These are phyloP conservation scores for Puya raimondii DNA, from an alignment of 176 grass and related monocot genomes.

Conservation along the genomic window DNA sequence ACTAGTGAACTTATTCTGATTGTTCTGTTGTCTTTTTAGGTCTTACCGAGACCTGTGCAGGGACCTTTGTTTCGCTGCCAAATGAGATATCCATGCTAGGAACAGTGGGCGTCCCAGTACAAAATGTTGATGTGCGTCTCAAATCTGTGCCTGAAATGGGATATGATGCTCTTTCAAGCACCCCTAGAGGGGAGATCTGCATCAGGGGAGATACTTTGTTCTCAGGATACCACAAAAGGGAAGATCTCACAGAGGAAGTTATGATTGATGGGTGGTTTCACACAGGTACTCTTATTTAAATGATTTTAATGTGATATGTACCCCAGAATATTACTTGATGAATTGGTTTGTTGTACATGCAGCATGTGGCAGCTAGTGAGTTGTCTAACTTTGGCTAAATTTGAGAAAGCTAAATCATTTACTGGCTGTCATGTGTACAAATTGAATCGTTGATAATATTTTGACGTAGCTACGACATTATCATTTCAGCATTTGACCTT, in stretches of 20 bases:
- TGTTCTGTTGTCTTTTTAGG: conserved; percentile 28
- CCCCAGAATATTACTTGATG: neutral
- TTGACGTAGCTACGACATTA: no score
- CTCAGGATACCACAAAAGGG: conserved; percentile 73
- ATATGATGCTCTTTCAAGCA: conserved; percentile 61
- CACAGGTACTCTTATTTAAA: conserved; percentile 39
- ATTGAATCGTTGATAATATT: no score
- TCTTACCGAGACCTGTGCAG: conserved; percentile 80
- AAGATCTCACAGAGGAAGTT: conserved; percentile 76
- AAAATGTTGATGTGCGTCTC: conserved; percentile 61
- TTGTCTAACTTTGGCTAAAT: neutral
- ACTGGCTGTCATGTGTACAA: no score
- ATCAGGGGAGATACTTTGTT: conserved; percentile 73
- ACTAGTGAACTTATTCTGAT: neutral
- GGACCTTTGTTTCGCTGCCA: conserved; percentile 59
- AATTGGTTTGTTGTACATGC: neutral
- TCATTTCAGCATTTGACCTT: no score
- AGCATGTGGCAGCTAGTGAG: neutral
- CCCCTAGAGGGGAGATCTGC: conserved; percentile 65
- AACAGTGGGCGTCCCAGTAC: conserved; percentile 68
- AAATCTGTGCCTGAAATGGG: conserved; percentile 76
- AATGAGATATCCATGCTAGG: conserved; percentile 77
- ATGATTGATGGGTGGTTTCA: conserved; percentile 86
- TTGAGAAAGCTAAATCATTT: no score
- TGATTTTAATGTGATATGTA: neutral